phyloP scores from a whole-genome alignment of 2,329 filamentous ascomycete species.

The Botryotinia narcissicola region DNA sequence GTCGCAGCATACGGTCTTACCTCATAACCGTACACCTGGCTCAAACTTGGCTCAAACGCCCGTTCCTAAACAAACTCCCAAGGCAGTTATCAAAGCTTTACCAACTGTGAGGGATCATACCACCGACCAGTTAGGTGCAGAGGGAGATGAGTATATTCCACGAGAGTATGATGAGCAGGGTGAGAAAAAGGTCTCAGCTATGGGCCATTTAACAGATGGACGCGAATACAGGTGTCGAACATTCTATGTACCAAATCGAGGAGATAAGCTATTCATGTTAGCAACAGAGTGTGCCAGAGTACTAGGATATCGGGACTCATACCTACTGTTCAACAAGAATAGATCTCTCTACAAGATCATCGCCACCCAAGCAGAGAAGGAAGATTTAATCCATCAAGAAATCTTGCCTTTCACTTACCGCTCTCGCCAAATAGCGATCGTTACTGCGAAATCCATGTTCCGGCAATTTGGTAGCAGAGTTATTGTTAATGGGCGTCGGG shows the following conservation, averaged over 20 bases:
- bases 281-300: slow-evolving; percentile 96
- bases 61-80: slow-evolving; percentile 78
- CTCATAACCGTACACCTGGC: slow-evolving; percentile 34
- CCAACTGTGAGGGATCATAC: slow-evolving; percentile 97
- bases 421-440: slow-evolving; percentile 97
- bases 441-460: slow-evolving; percentile 97
- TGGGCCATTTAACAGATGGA: slow-evolving; percentile 76
- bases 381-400: slow-evolving; percentile 91
- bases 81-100: slow-evolving; percentile 85
- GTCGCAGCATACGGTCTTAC: slow-evolving; percentile 39
- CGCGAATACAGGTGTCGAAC: slow-evolving; percentile 92
- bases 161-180: slow-evolving; percentile 90
- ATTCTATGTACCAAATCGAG: slow-evolving; percentile 86
- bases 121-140: slow-evolving; percentile 85
- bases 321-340: slow-evolving; percentile 98
- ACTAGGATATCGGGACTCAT: slow-evolving; percentile 93
- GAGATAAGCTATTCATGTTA: slow-evolving; percentile 96
- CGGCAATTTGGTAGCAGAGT: slow-evolving; percentile 95
- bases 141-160: slow-evolving; percentile 91
- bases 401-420: slow-evolving; percentile 96
- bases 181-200: slow-evolving; percentile 86
- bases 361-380: slow-evolving; percentile 91
- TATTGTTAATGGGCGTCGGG: slow-evolving; percentile 82
- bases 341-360: slow-evolving; percentile 97
- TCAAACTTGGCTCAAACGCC: slow-evolving; percentile 49